These are phyloP conservation scores for Silene vulgaris DNA, from an alignment of 179 eudicot species.

Conservation along the genomic window DNA sequence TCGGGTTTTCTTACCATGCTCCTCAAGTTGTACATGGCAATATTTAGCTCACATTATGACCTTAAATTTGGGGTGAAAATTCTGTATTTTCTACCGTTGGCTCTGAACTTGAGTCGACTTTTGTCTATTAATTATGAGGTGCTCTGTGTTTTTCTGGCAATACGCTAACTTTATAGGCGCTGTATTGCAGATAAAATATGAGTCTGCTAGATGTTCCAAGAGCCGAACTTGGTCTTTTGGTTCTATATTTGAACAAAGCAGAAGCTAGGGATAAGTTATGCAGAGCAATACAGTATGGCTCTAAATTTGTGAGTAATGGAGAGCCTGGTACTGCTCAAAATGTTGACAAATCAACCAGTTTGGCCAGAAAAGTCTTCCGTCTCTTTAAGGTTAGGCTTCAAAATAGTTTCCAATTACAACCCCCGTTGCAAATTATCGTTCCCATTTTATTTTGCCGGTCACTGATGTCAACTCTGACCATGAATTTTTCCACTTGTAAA, in stretches of 20 bases:
- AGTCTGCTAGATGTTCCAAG: conserved; percentile 64
- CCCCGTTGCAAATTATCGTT: not conserved
- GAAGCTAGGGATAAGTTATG: conserved; percentile 99
- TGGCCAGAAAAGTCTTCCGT: conserved; percentile 98
- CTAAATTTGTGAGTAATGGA: conserved; percentile 88
- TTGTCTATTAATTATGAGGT: not conserved
- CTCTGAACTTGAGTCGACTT: not conserved
- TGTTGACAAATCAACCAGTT: conserved; percentile 89
- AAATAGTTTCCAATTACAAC: not conserved
- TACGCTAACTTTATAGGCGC: conserved; percentile 26
- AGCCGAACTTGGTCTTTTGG: conserved; percentile 77
- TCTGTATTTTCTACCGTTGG: not conserved
- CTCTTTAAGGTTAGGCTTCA: conserved; percentile 64
- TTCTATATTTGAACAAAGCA: conserved; percentile 89
- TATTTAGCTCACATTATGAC: not conserved
- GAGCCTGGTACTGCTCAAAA: conserved; percentile 95
- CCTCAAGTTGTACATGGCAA: not conserved
- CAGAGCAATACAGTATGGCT: conserved; percentile 98
- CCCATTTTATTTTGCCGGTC: not conserved
- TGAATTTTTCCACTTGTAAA: not conserved
- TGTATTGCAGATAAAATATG: conserved; percentile 42
- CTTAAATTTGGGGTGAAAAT: not conserved
- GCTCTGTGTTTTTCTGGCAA: conserved; percentile 5
- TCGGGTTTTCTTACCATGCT: not conserved
- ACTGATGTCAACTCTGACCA: no score